phyloP scores from a whole-genome alignment of 2,329 filamentous ascomycete species.

The Ceratocystis eucalypticola region DNA sequence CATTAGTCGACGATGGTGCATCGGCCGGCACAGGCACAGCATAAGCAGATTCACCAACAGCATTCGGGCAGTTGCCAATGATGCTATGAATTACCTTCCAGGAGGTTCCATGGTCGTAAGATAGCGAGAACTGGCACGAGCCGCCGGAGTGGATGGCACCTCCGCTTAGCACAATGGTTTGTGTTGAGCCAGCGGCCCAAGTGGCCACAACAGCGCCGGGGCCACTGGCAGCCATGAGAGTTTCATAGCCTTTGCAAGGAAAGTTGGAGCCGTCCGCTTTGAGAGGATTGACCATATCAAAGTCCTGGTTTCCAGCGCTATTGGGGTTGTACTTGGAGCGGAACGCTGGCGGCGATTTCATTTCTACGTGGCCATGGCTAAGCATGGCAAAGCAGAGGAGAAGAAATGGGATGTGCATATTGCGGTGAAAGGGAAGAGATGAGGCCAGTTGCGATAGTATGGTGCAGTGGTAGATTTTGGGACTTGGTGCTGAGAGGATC shows the following conservation, averaged over 20 bases:
- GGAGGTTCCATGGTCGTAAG: slow-evolving; percentile 44
- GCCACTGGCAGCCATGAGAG: slow-evolving; percentile 21
- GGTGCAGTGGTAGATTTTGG: neutral
- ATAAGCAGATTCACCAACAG: slow-evolving; percentile 30
- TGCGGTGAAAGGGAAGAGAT: neutral
- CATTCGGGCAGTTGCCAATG: slow-evolving; percentile 28
- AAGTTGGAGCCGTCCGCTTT: slow-evolving; percentile 40
- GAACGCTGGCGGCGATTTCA: slow-evolving; percentile 25
- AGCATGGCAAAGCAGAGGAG: slow-evolving; percentile 16
- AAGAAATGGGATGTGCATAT: slow-evolving; percentile 8
- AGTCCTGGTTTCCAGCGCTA: slow-evolving; percentile 32
- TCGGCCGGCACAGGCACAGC: slow-evolving; percentile 42
- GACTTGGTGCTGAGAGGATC: neutral
- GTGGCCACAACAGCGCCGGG: slow-evolving; percentile 34
- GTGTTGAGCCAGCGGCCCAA: slow-evolving; percentile 39
- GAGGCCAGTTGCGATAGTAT: neutral
- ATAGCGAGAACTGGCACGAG: slow-evolving; percentile 50
- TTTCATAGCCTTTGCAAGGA: slow-evolving; percentile 42
- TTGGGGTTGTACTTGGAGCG: slow-evolving; percentile 24
- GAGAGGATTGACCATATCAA: slow-evolving; percentile 44
- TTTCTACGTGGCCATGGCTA: slow-evolving; percentile 25
- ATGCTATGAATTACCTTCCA: slow-evolving; percentile 39
- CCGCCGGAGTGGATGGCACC: slow-evolving; percentile 42
- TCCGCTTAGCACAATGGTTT: slow-evolving; percentile 42
- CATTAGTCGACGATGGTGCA: slow-evolving; percentile 34